Evolutionary conservation across 257 asterid species (phyloP), one percentile per base, ranked within the genome.

Genomic region (Capsicum rhomboideum): DNA sequence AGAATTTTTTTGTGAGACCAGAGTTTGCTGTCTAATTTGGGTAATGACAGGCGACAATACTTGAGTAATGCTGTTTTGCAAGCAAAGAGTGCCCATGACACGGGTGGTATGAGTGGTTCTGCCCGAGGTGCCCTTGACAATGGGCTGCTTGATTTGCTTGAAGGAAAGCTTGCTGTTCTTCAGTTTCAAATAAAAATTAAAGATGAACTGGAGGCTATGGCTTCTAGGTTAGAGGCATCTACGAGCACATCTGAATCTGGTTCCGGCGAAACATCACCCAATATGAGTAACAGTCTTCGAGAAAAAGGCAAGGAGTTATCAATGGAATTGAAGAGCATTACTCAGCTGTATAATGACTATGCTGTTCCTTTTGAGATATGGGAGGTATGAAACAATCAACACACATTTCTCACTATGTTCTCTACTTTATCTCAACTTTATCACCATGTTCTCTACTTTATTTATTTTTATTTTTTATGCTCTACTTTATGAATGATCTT

Each of bases 11-110:
- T 53, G 42, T 83, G 64, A 42, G 26, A 56, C 83, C 85, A 34
- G 44, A 26, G 46, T 77, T 77, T 77, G 61, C 63, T 82, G 55
- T 87, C 85, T 85, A 72, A 23, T 83, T 87, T 78, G 85, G 84
- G 88, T 84, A 81, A 86, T 87, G 82, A 71, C 94, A 97, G 99
- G 94, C 98, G 95, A 66, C 99, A 95, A 86, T 97, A 97, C 92
- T 85, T 97, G 93, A 95, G 98, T 82, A 95, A 91, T 91, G 98
- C 99, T 78, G 99, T 95, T 88, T 92, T 97, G 84, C 99, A 97
- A 92, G 98, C 98, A n/a, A 97, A 95, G 92, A 92, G 94, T 90
- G 93, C 97, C 82, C 89, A 87, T 85, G 96, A 93, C 82, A 83
- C 84, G 6, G 93, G 89, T 67, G 87, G 88, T 88, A 79, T 85